A percentile compares a stretch with the other conserved stretches of the same genome.
Evolutionary conservation across 208 protist species (phyloP).

Genomic region (Porcisia deanei): DNA sequence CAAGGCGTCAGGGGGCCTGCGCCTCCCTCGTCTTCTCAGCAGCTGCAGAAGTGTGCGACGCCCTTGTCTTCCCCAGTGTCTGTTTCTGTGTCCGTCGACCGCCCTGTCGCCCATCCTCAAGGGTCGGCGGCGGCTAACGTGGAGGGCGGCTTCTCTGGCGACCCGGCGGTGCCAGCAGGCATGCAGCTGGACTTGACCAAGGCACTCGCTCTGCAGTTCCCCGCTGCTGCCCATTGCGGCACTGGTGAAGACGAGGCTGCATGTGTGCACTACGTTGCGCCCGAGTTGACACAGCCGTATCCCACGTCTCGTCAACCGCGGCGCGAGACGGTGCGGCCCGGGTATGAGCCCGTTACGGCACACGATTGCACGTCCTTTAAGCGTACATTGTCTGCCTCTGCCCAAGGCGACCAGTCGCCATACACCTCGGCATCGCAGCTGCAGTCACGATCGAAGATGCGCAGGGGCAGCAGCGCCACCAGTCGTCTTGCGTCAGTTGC

Average conservation of each 20-base stretch:
- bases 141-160: neutral
- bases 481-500: neutral
- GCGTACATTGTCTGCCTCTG: neutral
- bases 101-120: conserved; percentile 1
- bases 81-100: conserved; percentile 17
- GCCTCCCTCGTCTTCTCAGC: conserved; percentile 7
- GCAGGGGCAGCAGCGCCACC: neutral
- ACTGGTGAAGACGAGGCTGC: conserved; percentile 5
- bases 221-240: neutral
- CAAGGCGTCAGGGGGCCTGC: neutral
- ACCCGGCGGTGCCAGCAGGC: conserved; percentile 4
- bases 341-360: conserved; percentile 38
- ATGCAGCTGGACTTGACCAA: conserved; percentile 18
- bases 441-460: conserved; percentile 5
- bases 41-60: conserved; percentile 1
- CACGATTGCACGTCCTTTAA: conserved; percentile 5
- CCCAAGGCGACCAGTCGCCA: neutral
- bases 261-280: conserved; percentile 17
- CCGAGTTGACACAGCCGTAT: conserved; percentile 30
- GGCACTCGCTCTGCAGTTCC: neutral
- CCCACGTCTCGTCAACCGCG: conserved; percentile 10
- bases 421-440: conserved; percentile 11
- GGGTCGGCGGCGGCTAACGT: neutral
- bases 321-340: conserved; percentile 28
- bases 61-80: conserved; percentile 14